Evolutionary conservation across 164 flowering plant genomes (phyloP).

Genomic region (Platanus orientalis): DNA sequence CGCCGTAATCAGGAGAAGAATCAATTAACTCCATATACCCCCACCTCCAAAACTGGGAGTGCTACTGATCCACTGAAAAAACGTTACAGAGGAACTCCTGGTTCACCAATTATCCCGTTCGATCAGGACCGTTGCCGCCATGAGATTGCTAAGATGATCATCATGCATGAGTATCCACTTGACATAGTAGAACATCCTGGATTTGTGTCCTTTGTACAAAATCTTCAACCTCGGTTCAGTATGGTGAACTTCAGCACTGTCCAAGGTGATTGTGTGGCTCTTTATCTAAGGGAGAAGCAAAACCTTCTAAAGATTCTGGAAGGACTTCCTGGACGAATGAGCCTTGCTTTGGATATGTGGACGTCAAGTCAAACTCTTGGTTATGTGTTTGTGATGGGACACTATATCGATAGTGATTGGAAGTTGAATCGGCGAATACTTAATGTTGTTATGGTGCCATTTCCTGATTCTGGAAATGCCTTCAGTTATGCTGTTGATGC

Average conservation of each 20-base stretch:
- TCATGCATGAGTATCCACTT: constrained; percentile 70
- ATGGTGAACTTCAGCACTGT: constrained; percentile 43
- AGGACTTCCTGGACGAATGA: constrained; percentile 51
- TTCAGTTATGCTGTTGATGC: constrained; percentile 49
- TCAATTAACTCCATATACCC: constrained; percentile 20
- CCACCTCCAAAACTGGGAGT: constrained; percentile 26
- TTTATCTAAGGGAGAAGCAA: constrained; percentile 53
- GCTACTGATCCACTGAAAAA: constrained; percentile 35
- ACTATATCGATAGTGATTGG: constrained; percentile 73
- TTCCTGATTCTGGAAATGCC: constrained; percentile 52
- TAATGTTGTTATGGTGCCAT: constrained; percentile 49
- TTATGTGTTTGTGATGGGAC: constrained; percentile 64
- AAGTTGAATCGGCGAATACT: constrained; percentile 59
- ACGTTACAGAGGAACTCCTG: constrained; percentile 33
- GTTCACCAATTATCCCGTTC: constrained; percentile 25
- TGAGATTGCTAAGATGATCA: constrained; percentile 71
- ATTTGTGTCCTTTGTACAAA: constrained; percentile 45
- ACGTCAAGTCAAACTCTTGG: constrained; percentile 47
- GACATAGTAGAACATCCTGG: constrained; percentile 68
- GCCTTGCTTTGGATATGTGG: constrained; percentile 60
- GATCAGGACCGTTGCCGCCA: constrained; percentile 51
- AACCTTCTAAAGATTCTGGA: constrained; percentile 35
- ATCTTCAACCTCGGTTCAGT: constrained; percentile 62
- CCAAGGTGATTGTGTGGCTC: constrained; percentile 49
- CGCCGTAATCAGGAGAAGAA: constrained; percentile 33